Evolutionary conservation across 805 yeast species (phyloP), one percentile per base, ranked within the genome.

Genomic region (Metschnikowia sp.): DNA sequence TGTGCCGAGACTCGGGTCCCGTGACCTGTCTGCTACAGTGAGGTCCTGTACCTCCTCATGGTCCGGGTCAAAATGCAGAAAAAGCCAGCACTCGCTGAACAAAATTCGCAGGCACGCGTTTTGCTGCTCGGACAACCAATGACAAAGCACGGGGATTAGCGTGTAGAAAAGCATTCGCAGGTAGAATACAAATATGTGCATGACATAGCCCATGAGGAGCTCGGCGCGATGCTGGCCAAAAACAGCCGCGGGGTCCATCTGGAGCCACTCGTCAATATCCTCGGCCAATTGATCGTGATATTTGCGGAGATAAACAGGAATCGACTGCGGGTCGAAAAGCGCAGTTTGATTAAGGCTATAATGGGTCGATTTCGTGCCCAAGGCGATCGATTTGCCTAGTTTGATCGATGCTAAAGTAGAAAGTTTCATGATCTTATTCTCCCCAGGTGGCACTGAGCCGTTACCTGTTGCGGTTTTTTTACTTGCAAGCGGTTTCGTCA

Each of bases 231-330:
- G 58, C 0, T 45, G 19, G 7, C 41, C 39, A n/a, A 57, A 54
- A 9, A 68, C 49, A 10, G 56, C 31, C 10, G 39, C 33, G 1
- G 74, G 74, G 32, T 68, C 70, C 52, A 66, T 53, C 30, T 53
- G 61, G 9, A 72, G 58, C 75, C 75, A 71, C 10, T 52, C 56
- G 45, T 69, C 74, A 2, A 71, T 62, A 41, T 69, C 74, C 36
- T 68, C 68, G 10, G 58, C 48, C 22, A 70, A 56, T 12, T 56
- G 52, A 5, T 55, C 51, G 31, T 61, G 58, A 47, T 57, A 59
- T 31, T 51, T 41, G 42, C 55, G 56, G 8, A 66, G 51, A 19
- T 56, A 50, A 1, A 33, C 37, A 0, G 72, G 70, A 12, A 70
- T 49, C 1, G 64, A 58, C 4, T 59, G 56, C 4, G 61, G 57